These are phyloP conservation scores for Tirmania nivea DNA, from an alignment of 495 filamentous ascomycete genomes.

Conservation along the genomic window DNA sequence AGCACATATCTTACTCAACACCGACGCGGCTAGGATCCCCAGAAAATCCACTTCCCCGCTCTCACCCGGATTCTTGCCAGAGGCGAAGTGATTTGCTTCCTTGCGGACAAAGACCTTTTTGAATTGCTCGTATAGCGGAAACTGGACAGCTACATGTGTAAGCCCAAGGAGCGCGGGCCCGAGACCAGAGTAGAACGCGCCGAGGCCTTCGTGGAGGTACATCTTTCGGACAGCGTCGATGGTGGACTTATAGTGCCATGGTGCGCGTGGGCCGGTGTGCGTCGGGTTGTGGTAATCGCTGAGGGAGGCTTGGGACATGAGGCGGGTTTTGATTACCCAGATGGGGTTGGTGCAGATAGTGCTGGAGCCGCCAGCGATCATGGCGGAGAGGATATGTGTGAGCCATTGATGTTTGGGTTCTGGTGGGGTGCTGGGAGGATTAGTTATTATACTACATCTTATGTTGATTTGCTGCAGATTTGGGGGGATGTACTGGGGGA, in stretches of 20 bases:
- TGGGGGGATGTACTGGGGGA: no score
- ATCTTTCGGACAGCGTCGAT: conserved; percentile 84
- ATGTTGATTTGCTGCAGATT: no score
- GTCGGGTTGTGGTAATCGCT: conserved; percentile 22
- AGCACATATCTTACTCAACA: conserved; percentile 82
- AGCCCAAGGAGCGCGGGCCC: conserved; percentile 79
- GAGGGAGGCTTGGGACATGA: conserved; percentile 63
- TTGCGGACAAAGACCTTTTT: conserved; percentile 82
- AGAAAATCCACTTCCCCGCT: conserved; percentile 38
- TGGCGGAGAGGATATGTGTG: conserved; percentile 48
- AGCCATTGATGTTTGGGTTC: conserved; percentile 27
- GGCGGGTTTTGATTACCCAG: conserved; percentile 95
- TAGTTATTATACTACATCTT: not conserved
- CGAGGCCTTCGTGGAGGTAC: conserved; percentile 69
- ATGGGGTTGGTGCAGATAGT: conserved; percentile 97
- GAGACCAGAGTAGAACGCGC: conserved; percentile 88
- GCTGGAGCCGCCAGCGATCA: conserved; percentile 75
- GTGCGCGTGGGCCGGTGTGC: conserved; percentile 36
- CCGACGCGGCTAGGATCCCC: conserved; percentile 70
- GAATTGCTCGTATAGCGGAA: conserved; percentile 84
- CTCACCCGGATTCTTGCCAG: conserved; percentile 9
- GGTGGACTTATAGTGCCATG: conserved; percentile 78
- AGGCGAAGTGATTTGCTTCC: not conserved
- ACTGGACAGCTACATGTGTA: conserved; percentile 92
- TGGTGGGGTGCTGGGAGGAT: not conserved